These are phyloP conservation scores for Neurospora sp. DNA, from an alignment of 495 filamentous ascomycete genomes.

Conservation along the genomic window DNA sequence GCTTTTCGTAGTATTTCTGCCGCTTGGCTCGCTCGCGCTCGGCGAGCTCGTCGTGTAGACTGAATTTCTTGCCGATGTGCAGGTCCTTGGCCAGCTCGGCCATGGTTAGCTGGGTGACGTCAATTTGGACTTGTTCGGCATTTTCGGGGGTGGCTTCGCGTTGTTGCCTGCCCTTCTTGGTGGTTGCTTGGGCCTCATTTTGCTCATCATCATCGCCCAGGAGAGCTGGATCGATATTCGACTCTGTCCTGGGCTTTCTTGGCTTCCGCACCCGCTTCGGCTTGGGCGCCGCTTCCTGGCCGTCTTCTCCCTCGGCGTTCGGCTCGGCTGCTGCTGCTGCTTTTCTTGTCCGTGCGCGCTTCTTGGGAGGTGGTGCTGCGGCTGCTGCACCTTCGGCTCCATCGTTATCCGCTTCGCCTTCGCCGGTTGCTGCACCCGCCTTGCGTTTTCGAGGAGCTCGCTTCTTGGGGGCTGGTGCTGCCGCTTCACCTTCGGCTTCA, in stretches of 20 bases:
- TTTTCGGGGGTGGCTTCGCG: conserved; percentile 60
- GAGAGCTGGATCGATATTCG: background rate
- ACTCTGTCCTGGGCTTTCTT: background rate
- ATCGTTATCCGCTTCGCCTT: background rate
- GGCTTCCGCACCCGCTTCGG: background rate
- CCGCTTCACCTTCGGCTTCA: background rate
- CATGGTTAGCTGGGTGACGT: conserved; percentile 65
- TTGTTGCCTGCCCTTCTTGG: conserved; percentile 11
- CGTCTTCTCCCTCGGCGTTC: background rate
- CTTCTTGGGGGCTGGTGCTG: conserved; percentile 3
- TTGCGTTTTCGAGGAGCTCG: conserved; percentile 12
- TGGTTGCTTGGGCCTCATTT: conserved; percentile 12
- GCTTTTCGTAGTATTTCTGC: conserved; percentile 26
- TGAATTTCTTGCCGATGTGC: conserved; percentile 70
- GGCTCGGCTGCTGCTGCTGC: conserved; percentile 3
- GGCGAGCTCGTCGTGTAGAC: conserved; percentile 48
- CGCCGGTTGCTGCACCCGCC: background rate
- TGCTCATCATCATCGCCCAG: conserved; percentile 12
- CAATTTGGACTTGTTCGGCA: conserved; percentile 61
- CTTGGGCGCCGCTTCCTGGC: background rate
- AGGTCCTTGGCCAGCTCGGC: conserved; percentile 68
- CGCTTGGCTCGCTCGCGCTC: conserved; percentile 34
- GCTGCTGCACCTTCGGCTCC: conserved; percentile 5
- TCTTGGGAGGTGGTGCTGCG: conserved; percentile 6
- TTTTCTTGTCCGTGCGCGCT: conserved; percentile 5